These are phyloP conservation scores for Chlorella sp. DNA, from an alignment of 139 green algal species.

Conservation along the genomic window DNA sequence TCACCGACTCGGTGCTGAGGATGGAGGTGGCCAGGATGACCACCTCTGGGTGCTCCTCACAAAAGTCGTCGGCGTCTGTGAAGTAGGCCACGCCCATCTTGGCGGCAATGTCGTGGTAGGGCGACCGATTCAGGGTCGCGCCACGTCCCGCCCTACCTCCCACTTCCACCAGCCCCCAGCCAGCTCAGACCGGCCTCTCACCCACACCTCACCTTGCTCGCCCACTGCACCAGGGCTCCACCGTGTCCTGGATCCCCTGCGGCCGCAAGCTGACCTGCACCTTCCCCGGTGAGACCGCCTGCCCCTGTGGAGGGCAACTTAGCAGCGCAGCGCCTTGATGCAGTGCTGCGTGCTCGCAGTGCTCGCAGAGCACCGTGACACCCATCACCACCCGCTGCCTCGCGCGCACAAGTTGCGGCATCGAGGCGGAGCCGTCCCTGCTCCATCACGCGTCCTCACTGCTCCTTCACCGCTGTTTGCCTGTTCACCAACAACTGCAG, in stretches of 20 bases:
- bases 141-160: too few relatives aligned
- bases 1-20: slow-evolving; percentile 82
- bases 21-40: slow-evolving; percentile 95
- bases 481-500: neutral
- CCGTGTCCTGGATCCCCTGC: slow-evolving; percentile 99
- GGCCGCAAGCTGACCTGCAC: slow-evolving; percentile 99
- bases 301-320: neutral
- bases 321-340: too few relatives aligned
- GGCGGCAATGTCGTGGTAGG: slow-evolving; percentile 76
- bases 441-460: neutral
- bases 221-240: slow-evolving; percentile 88
- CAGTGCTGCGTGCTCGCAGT: too few relatives aligned
- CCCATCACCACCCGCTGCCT: neutral
- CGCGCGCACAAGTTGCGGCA: too few relatives aligned
- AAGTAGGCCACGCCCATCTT: slow-evolving; percentile 91
- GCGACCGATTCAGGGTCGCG: too few relatives aligned
- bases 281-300: slow-evolving; percentile 88
- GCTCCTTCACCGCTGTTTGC: neutral
- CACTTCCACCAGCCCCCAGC: too few relatives aligned
- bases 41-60: slow-evolving; percentile 97
- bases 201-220: too few relatives aligned
- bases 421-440: neutral
- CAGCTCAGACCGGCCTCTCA: too few relatives aligned
- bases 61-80: slow-evolving; percentile 92
- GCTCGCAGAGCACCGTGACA: neutral